phyloP scores from a whole-genome alignment of 2,329 filamentous ascomycete genomes.

The Falciphora oryzae region DNA sequence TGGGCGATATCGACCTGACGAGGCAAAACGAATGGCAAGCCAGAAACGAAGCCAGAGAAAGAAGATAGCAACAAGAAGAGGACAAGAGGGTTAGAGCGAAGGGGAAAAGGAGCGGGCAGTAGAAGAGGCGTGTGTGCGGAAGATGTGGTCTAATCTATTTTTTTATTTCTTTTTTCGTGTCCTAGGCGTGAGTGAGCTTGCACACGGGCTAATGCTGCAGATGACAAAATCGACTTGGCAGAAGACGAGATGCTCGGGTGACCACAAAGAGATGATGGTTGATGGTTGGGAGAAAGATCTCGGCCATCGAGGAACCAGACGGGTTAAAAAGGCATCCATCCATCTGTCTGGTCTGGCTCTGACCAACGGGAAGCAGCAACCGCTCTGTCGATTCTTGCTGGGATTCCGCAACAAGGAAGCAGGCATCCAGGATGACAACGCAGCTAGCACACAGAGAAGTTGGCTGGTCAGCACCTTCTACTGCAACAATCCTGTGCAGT shows the following conservation, averaged over 20 bases:
- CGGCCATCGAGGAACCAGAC: background rate
- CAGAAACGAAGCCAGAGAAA: background rate
- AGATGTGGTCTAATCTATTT: background rate
- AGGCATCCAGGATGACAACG: background rate
- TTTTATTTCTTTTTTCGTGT: background rate
- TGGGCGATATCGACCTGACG: background rate
- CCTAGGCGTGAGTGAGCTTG: background rate
- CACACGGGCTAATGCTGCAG: background rate
- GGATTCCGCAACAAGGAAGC: background rate
- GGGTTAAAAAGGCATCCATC: background rate
- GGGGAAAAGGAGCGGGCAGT: background rate
- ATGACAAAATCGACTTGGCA: background rate
- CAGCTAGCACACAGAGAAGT: background rate
- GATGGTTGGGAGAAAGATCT: background rate
- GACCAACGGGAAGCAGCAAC: background rate
- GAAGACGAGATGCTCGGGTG: background rate
- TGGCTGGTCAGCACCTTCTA: background rate
- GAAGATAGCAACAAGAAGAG: background rate
- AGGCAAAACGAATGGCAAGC: background rate
- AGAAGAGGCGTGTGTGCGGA: background rate
- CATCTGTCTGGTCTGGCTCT: background rate
- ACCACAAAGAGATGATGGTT: background rate
- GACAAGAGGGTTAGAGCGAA: background rate
- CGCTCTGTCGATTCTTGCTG: background rate
- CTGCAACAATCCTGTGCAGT: background rate